Conservation (phyloP, 805 yeast genomes). For the Debaryomyces castellii region DNA sequence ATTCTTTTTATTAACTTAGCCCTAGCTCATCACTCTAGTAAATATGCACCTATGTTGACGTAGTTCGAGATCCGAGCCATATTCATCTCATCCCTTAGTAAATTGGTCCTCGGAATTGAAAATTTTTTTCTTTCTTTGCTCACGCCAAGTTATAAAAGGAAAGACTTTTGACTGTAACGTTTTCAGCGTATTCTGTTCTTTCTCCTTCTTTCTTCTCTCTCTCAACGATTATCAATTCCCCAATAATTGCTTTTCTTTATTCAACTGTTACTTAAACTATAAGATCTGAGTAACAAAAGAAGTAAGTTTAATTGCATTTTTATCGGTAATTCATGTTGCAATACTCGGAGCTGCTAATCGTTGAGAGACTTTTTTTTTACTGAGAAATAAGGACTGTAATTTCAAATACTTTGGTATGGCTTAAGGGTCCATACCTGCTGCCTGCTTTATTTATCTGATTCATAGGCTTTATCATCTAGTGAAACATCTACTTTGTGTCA, state of each 20-base stretch:
- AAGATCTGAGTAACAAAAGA: conserved; percentile 3
- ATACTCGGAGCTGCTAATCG: conserved; percentile 8
- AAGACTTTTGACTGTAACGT: not conserved
- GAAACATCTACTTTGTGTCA: not conserved
- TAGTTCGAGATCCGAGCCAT: not conserved
- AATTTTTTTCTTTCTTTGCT: conserved; percentile 3
- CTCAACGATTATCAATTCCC: conserved; percentile 35
- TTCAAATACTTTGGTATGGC: not conserved
- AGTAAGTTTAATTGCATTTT: conserved; percentile 5
- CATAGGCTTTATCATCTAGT: not conserved
- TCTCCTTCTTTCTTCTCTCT: conserved; percentile 28
- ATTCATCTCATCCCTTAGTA: not conserved
- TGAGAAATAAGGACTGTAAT: not conserved
- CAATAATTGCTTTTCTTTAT: conserved; percentile 16
- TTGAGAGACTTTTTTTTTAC: conserved; percentile 8
- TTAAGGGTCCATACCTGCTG: not conserved
- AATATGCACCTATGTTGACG: conserved; percentile 5
- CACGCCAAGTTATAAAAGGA: conserved; percentile 5
- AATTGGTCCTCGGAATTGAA: conserved; percentile 1
- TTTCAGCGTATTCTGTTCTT: not conserved
- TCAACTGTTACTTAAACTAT: conserved; percentile 2
- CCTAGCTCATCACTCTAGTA: not conserved
- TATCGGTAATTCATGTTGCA: not conserved
- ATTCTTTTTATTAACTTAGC: too few species aligned
- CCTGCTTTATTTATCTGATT: not conserved